phyloP scores from a whole-genome alignment of 1,284 basidiomycete genomes.

The Somion occarium region DNA sequence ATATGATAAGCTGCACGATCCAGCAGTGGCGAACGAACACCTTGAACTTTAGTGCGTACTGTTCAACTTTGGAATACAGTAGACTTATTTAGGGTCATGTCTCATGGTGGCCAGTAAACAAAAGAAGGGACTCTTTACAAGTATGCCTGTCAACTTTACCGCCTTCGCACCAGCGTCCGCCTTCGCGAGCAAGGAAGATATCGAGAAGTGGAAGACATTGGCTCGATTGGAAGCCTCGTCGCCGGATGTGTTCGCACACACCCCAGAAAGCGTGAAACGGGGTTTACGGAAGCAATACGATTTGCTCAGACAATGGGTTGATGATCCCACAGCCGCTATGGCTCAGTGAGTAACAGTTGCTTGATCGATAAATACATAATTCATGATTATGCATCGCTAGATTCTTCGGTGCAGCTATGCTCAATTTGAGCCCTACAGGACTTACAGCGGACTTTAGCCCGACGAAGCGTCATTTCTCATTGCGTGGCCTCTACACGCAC shows the following conservation, averaged over 20 bases:
- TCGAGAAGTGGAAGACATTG: slow-evolving; percentile 2
- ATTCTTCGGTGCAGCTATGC: too few relatives aligned
- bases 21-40: slow-evolving; percentile 1
- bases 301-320: slow-evolving; percentile 1
- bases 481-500: neutral
- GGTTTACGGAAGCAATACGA: slow-evolving; percentile 11
- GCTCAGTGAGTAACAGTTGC: slow-evolving; percentile 8
- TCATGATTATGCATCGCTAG: too few relatives aligned
- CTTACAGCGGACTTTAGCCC: neutral
- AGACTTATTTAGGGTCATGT: too few relatives aligned
- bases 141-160: slow-evolving; percentile 2
- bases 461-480: neutral
- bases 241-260: too few relatives aligned
- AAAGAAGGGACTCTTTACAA: slow-evolving; percentile 7
- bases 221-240: neutral
- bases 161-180: slow-evolving; percentile 7
- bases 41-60: slow-evolving; percentile 10
- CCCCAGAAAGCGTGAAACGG: slow-evolving; percentile 1
- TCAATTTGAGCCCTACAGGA: neutral
- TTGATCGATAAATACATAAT: too few relatives aligned
- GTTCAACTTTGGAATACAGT: too few relatives aligned
- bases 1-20: slow-evolving; percentile 6
- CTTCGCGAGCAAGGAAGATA: slow-evolving; percentile 5
- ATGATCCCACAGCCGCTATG: neutral
- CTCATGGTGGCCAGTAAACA: neutral